phyloP scores from a whole-genome alignment of 192 early-diverging fungal species.

The Rhizophagus sp. region DNA sequence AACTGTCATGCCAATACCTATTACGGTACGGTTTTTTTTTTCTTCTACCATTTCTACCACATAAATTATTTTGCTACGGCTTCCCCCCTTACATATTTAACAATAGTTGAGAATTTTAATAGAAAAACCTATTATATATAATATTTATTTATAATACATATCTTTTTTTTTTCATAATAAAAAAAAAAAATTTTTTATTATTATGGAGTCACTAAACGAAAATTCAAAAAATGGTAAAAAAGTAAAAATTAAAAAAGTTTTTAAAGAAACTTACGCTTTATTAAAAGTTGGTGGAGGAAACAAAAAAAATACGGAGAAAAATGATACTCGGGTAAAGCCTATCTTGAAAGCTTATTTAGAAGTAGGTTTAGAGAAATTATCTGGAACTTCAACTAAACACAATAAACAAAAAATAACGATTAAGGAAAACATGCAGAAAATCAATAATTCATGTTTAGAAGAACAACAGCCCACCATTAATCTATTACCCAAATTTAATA shows the following conservation, averaged over 20 bases:
- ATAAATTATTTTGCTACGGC: background rate
- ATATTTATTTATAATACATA: too few relatives aligned
- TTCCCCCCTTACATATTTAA: background rate
- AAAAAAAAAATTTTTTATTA: background rate
- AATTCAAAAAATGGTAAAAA: background rate
- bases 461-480: background rate
- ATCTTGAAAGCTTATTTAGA: background rate
- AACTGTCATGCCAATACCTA: constrained; percentile 6
- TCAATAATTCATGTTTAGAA: background rate
- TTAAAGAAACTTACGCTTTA: background rate
- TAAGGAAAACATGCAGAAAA: background rate
- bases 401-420: background rate
- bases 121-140: background rate
- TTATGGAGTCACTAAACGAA: background rate
- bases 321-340: background rate
- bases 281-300: background rate
- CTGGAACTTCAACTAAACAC: background rate
- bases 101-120: background rate
- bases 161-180: background rate
- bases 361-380: background rate
- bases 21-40: constrained; percentile 14
- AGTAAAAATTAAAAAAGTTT: background rate
- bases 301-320: background rate
- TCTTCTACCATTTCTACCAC: background rate
- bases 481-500: background rate